Conservation (phyloP, 192 early-diverging fungal species). For the Bifiguratus adelaidae region DNA sequence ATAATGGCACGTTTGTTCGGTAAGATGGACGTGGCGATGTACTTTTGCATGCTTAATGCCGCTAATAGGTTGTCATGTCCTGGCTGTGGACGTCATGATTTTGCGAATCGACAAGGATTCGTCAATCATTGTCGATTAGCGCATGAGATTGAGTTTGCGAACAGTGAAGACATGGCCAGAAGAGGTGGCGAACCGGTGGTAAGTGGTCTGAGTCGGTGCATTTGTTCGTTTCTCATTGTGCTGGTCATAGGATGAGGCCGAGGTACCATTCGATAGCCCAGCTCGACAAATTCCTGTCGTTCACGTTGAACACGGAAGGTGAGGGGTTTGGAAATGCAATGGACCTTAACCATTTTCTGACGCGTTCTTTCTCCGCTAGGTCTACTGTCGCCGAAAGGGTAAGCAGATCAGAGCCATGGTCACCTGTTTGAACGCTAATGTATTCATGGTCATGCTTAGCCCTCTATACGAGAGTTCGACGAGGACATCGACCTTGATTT, state of each 20-base stretch:
- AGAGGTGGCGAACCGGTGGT: slow-evolving; percentile 59
- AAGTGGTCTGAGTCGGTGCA: not conserved
- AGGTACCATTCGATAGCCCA: slow-evolving; percentile 40
- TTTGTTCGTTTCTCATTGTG: slow-evolving; percentile 7
- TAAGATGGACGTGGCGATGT: not conserved
- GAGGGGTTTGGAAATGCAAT: too few species aligned
- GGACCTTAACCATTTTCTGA: too few species aligned
- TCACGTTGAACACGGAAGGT: too few species aligned
- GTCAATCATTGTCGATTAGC: slow-evolving; percentile 71
- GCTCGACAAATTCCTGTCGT: slow-evolving; percentile 26
- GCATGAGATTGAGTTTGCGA: slow-evolving; percentile 65
- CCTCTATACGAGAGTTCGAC: slow-evolving; percentile 59
- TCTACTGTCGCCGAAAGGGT: too few species aligned
- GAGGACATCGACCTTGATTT: slow-evolving; percentile 59
- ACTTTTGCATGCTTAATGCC: slow-evolving; percentile 1
- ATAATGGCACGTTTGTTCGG: slow-evolving; percentile 27
- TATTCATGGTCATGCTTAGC: too few species aligned
- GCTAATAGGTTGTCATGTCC: slow-evolving; percentile 58
- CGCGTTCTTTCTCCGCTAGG: too few species aligned
- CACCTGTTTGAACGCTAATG: too few species aligned
- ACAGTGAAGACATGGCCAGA: slow-evolving; percentile 61
- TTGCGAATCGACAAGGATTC: slow-evolving; percentile 79
- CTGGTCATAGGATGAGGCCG: slow-evolving; percentile 32
- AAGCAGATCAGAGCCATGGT: too few species aligned
- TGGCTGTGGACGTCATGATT: slow-evolving; percentile 62